Evolutionary conservation across 2,329 filamentous ascomycete genomes (phyloP).

Genomic region (Pseudocercospora crystallina): DNA sequence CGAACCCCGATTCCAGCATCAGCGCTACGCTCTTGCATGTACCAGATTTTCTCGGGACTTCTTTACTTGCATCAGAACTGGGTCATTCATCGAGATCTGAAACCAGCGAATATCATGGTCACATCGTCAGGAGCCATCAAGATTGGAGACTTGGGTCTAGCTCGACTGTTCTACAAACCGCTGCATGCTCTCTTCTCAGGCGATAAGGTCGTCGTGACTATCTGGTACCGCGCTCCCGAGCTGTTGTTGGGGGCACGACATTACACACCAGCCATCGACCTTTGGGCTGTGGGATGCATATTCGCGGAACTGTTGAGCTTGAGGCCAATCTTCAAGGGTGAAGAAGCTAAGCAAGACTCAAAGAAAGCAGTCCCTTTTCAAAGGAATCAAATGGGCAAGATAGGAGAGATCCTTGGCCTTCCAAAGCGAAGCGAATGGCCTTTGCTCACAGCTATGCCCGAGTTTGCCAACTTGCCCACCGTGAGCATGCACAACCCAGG

Average conservation of each 20-base stretch:
- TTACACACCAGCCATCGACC: slow-evolving; percentile 94
- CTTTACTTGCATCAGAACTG: slow-evolving; percentile 95
- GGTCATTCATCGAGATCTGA: slow-evolving; percentile 95
- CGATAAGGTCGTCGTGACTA: slow-evolving; percentile 97
- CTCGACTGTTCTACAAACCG: slow-evolving; percentile 90
- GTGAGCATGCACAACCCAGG: slow-evolving; percentile 48
- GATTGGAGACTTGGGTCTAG: slow-evolving; percentile 90
- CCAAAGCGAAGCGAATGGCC: slow-evolving; percentile 90
- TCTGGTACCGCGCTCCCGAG: slow-evolving; percentile 97
- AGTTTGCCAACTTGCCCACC: slow-evolving; percentile 56
- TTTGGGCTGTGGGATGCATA: slow-evolving; percentile 98
- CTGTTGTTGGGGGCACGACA: slow-evolving; percentile 89
- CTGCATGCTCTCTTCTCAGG: slow-evolving; percentile 87
- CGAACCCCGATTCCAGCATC: slow-evolving; percentile 83
- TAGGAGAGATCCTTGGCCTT: slow-evolving; percentile 91
- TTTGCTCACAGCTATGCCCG: slow-evolving; percentile 78
- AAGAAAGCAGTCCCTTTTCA: slow-evolving; percentile 98
- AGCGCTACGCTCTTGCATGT: slow-evolving; percentile 91
- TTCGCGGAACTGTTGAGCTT: slow-evolving; percentile 91
- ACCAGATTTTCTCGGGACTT: slow-evolving; percentile 90
- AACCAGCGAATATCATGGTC: slow-evolving; percentile 98
- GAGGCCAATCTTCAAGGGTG: slow-evolving; percentile 94
- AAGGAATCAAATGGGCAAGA: slow-evolving; percentile 98
- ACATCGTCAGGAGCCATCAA: slow-evolving; percentile 86
- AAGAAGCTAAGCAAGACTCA: slow-evolving; percentile 97